A percentile compares a stretch with the other conserved stretches of the same genome.
These are phyloP conservation scores for Lentinula guzmanii DNA, from an alignment of 768 basidiomycete genomes.

Conservation along the genomic window DNA sequence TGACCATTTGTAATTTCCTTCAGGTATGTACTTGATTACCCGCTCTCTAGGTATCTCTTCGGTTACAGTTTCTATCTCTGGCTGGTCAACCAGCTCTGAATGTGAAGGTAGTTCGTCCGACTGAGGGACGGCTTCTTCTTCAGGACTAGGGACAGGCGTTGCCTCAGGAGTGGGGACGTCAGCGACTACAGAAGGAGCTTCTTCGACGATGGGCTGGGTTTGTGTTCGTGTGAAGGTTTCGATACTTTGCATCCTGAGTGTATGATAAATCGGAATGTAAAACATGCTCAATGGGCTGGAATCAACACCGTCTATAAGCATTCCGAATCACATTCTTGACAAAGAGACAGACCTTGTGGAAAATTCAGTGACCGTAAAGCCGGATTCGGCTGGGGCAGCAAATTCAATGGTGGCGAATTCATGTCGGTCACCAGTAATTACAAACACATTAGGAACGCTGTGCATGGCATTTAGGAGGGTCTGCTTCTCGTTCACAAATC, in stretches of 20 bases:
- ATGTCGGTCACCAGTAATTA: constrained; percentile 72
- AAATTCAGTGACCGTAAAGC: constrained; percentile 50
- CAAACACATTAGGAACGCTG: constrained; percentile 62
- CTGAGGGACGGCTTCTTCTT: neutral
- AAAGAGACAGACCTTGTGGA: constrained; percentile 38
- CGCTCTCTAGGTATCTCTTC: constrained; percentile 46
- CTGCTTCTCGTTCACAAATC: constrained; percentile 52
- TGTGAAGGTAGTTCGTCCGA: neutral
- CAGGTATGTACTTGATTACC: constrained; percentile 53
- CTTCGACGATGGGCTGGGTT: constrained; percentile 6
- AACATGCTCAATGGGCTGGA: constrained; percentile 62
- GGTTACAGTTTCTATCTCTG: neutral
- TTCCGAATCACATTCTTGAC: neutral
- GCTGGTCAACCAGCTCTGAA: neutral
- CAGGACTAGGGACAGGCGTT: neutral
- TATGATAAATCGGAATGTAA: constrained; percentile 55
- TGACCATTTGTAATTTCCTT: constrained; percentile 69
- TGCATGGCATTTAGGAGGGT: constrained; percentile 52
- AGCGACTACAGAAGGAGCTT: neutral
- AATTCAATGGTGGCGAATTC: constrained; percentile 74
- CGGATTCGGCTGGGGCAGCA: constrained; percentile 25
- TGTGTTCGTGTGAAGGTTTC: constrained; percentile 30
- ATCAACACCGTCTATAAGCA: neutral
- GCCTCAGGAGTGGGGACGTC: neutral
- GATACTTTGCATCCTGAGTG: constrained; percentile 40